These are phyloP conservation scores for Eucalyptus erythrocorys DNA, from an alignment of 345 rosid genomes.

Conservation along the genomic window DNA sequence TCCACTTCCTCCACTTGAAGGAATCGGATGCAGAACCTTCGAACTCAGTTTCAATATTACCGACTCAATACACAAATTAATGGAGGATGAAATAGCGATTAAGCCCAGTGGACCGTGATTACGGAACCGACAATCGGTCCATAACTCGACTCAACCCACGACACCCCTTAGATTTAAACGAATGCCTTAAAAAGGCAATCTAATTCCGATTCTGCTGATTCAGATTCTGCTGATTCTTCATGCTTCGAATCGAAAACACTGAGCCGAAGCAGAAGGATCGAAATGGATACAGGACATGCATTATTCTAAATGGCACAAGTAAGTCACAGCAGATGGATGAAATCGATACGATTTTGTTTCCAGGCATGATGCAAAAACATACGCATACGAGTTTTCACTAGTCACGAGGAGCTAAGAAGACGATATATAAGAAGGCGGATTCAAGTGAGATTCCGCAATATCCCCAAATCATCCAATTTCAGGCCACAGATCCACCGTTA, in stretches of 20 bases:
- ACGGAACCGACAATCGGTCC: not conserved
- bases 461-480: not conserved
- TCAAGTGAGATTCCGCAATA: not conserved
- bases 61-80: not conserved
- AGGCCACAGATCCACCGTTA: not conserved
- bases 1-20: not conserved
- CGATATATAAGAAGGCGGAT: not conserved
- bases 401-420: not conserved
- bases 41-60: not conserved
- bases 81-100: not conserved
- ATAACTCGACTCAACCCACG: not conserved
- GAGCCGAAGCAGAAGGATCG: not conserved
- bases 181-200: not conserved
- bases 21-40: not conserved
- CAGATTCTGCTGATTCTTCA: not conserved
- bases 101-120: not conserved
- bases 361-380: not conserved
- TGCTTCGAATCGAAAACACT: not conserved
- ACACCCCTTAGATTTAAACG: not conserved
- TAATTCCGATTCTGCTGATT: not conserved
- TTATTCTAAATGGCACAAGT: not conserved
- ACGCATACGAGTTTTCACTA: not conserved
- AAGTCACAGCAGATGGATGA: not conserved
- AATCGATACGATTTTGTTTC: not conserved
- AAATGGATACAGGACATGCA: fast-evolving